A percentile compares a stretch with the other conserved stretches of the same genome.
Evolutionary conservation across 257 asterid species (phyloP).

Genomic region (Nicotiana tomentosiformis): DNA sequence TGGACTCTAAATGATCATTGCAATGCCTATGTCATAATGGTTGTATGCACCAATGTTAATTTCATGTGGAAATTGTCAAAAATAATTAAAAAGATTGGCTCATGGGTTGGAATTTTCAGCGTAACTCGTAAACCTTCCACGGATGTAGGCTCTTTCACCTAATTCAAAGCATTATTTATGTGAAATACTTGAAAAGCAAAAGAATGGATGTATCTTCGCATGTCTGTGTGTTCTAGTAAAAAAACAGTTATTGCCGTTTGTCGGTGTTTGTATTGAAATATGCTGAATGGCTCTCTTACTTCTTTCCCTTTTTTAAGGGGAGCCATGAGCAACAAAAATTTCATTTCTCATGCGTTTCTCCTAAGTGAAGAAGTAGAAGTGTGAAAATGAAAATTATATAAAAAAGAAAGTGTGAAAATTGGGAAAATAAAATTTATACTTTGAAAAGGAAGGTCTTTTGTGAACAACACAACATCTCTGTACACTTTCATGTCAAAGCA

Average conservation of each 20-base stretch:
- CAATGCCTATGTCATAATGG: neutral
- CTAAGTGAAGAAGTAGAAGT: neutral
- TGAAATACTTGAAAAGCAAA: neutral
- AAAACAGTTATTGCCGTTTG: neutral
- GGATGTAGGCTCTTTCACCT: neutral
- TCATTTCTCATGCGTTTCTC: neutral
- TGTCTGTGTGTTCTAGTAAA: neutral
- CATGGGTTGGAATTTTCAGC: neutral
- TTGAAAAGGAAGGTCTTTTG: neutral
- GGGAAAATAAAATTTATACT: neutral
- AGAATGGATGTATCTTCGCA: neutral
- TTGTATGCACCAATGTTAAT: neutral
- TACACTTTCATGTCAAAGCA: neutral
- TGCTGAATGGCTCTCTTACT: neutral
- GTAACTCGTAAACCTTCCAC: neutral
- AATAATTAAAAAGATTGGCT: neutral
- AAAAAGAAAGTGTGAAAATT: no score
- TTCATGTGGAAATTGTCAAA: neutral
- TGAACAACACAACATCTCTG: neutral
- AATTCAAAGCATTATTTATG: neutral
- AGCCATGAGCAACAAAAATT: neutral
- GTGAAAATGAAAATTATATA: neutral
- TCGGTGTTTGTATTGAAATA: neutral
- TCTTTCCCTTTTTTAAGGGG: neutral
- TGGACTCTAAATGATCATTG: neutral